Conservation (phyloP, 2,329 filamentous ascomycete genomes). For the Arthrobotrys megalospora region DNA sequence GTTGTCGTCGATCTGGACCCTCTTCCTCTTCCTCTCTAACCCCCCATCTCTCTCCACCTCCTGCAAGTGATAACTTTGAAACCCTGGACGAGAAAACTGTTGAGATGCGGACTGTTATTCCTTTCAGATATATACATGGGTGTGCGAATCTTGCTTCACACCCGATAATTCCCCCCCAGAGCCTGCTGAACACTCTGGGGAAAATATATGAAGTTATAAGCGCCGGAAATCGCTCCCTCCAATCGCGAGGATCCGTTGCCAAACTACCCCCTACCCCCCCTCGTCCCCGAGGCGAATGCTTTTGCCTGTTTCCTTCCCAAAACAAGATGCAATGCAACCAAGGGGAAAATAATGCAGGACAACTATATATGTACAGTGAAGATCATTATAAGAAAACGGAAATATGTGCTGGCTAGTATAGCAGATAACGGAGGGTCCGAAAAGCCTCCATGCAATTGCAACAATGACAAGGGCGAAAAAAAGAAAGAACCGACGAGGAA, state of each 20-base stretch:
- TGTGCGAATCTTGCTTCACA: slow-evolving; percentile 13
- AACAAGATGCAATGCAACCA: slow-evolving; percentile 16
- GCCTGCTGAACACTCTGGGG: slow-evolving; percentile 26
- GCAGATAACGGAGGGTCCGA: slow-evolving; percentile 38
- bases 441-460: not conserved
- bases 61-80: slow-evolving; percentile 27
- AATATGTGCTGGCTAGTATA: slow-evolving; percentile 43
- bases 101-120: slow-evolving; percentile 41
- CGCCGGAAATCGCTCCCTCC: slow-evolving; percentile 48
- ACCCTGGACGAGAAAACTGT: slow-evolving; percentile 26
- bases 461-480: slow-evolving; percentile 19
- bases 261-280: slow-evolving; percentile 12
- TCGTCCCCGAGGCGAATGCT: slow-evolving; percentile 12
- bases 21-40: not conserved
- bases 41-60: slow-evolving; percentile 6
- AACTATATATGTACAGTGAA: slow-evolving; percentile 50
- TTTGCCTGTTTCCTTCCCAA: not conserved
- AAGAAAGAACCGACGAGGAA: not conserved
- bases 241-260: slow-evolving; percentile 11
- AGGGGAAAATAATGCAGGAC: slow-evolving; percentile 15
- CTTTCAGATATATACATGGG: slow-evolving; percentile 43
- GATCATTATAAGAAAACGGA: slow-evolving; percentile 52
- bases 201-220: slow-evolving; percentile 38
- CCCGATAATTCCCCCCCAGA: slow-evolving; percentile 13
- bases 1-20: slow-evolving; percentile 30